Conservation (phyloP, 176 grass and related monocot species). For the Bonia amplexicaulis region DNA sequence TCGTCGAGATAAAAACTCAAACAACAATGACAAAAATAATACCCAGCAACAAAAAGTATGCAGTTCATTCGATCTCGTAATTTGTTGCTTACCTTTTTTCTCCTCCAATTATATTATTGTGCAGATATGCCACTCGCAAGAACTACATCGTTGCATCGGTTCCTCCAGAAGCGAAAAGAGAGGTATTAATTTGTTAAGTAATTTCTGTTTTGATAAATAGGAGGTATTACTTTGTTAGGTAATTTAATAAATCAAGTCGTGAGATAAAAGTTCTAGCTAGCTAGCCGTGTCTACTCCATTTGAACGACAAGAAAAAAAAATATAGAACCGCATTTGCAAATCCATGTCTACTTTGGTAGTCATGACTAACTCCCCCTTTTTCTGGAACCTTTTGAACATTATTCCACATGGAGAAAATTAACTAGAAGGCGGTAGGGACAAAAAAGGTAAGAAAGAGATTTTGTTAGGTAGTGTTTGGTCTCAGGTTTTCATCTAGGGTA, state of each 20-base stretch:
- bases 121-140: conserved; percentile 61
- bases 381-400: not conserved
- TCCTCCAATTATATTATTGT: not conserved
- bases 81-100: not conserved
- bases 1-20: not conserved
- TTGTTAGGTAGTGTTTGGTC: not conserved
- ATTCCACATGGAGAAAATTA: not conserved
- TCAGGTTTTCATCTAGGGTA: not conserved
- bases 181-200: conserved; percentile 39
- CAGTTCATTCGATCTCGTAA: not conserved
- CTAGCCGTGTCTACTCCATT: not conserved
- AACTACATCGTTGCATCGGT: conserved; percentile 69
- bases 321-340: too few relatives aligned
- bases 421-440: not conserved
- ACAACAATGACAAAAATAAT: not conserved
- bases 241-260: not conserved
- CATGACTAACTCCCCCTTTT: not conserved
- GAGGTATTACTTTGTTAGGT: not conserved
- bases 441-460: not conserved
- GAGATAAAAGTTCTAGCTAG: not conserved
- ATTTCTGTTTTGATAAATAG: not conserved
- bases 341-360: not conserved
- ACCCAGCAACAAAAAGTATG: not conserved
- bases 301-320: not conserved
- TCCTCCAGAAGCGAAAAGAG: conserved; percentile 57